Evolutionary conservation across 2,329 filamentous ascomycete species (phyloP).

Genomic region (Metarhizium robertsii): DNA sequence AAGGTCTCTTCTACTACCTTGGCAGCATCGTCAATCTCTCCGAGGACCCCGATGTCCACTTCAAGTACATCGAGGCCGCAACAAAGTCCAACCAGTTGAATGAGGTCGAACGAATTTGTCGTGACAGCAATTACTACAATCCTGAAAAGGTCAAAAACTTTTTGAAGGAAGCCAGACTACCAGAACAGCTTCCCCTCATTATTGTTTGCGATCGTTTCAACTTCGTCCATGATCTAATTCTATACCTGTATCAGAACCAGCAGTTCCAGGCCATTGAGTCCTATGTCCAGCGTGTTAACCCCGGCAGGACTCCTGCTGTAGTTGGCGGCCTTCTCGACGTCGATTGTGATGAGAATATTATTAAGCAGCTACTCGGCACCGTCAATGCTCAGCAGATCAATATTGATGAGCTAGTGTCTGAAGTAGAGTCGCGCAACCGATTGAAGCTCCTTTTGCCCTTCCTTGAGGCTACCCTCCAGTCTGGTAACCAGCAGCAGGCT

Average conservation of each 20-base stretch:
- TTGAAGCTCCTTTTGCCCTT: conserved; percentile 93
- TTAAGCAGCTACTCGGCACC: conserved; percentile 81
- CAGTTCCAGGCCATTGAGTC: conserved; percentile 98
- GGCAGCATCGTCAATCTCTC: conserved; percentile 96
- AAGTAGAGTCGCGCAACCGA: conserved; percentile 93
- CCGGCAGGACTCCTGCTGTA: conserved; percentile 80
- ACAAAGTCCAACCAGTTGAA: conserved; percentile 89
- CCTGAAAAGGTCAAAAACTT: conserved; percentile 98
- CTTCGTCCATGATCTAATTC: conserved; percentile 91
- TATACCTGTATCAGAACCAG: conserved; percentile 97
- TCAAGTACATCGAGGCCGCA: conserved; percentile 98
- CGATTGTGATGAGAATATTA: conserved; percentile 92
- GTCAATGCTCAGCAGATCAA: conserved; percentile 79
- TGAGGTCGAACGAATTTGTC: conserved; percentile 94
- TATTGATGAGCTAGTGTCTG: conserved; percentile 85
- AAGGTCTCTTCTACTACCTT: conserved; percentile 96
- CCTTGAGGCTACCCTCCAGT: conserved; percentile 81
- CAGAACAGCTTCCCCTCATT: conserved; percentile 90
- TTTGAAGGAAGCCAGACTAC: conserved; percentile 87
- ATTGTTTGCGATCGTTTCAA: conserved; percentile 99
- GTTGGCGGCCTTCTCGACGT: conserved; percentile 91
- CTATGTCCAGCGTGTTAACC: conserved; percentile 96
- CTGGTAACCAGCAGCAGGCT: conserved; percentile 90
- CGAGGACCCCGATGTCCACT: conserved; percentile 90
- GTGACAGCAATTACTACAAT: conserved; percentile 85